Evolutionary conservation across 2,329 filamentous ascomycete species (phyloP).

Genomic region (Stagonosporopsis cucurbitacearum): DNA sequence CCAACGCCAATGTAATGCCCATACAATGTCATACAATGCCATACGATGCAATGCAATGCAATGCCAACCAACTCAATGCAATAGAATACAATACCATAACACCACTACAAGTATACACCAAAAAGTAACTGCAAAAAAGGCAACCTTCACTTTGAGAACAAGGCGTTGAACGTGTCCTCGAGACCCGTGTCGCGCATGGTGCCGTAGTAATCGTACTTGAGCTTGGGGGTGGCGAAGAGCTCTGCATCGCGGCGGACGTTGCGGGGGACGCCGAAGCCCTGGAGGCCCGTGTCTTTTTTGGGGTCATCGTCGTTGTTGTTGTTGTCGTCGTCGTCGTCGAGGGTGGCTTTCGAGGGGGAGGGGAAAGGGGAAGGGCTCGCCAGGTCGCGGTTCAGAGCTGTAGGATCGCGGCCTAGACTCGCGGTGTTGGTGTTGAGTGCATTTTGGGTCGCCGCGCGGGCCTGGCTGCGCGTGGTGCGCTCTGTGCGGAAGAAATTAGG

Average conservation of each 20-base stretch:
- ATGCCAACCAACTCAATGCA: too few species aligned
- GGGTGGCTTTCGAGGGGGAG: neutral
- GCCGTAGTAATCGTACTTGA: constrained; percentile 44
- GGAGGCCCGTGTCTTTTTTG: constrained; percentile 17
- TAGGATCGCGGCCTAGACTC: too few species aligned
- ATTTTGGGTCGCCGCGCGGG: neutral
- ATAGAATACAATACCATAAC: neutral
- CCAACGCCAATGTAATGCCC: too few species aligned
- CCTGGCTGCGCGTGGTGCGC: constrained; percentile 25
- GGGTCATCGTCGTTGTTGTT: neutral
- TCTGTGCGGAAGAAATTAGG: constrained; percentile 60
- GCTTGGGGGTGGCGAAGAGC: constrained; percentile 40
- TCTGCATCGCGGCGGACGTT: constrained; percentile 39
- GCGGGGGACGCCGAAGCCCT: constrained; percentile 34
- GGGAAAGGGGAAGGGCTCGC: neutral
- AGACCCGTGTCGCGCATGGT: constrained; percentile 42
- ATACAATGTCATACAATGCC: neutral
- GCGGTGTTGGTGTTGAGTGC: too few species aligned
- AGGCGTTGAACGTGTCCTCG: constrained; percentile 40
- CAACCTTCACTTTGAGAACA: constrained; percentile 37
- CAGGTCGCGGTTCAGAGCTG: neutral
- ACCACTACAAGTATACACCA: too few species aligned
- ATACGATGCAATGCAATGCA: neutral
- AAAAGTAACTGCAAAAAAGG: too few species aligned
- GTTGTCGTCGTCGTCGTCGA: neutral